phyloP scores from a whole-genome alignment of 345 rosid species.

The Eutrema japonicum region DNA sequence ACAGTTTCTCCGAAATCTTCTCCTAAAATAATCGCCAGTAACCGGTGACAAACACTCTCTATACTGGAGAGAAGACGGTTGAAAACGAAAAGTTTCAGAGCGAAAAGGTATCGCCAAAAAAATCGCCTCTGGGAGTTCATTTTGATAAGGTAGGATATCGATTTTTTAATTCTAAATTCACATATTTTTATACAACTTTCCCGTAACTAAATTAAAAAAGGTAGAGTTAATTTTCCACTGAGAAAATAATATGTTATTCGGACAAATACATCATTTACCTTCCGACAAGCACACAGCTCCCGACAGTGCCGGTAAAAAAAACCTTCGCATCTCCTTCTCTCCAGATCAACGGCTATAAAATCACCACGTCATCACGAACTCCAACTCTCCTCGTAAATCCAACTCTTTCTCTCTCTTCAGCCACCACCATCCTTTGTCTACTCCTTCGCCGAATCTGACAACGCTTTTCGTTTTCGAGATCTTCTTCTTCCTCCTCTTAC shows the following conservation, averaged over 20 bases:
- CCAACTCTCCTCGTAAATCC: constrained; percentile 35
- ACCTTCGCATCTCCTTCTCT: constrained; percentile 24
- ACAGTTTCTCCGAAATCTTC: too few relatives aligned
- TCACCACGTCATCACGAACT: constrained; percentile 23
- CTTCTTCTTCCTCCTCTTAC: constrained; percentile 6
- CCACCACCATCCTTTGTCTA: constrained; percentile 24
- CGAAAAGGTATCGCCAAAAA: too few relatives aligned
- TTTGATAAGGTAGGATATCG: too few relatives aligned
- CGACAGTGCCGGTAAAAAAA: constrained; percentile 27
- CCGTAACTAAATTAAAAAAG: too few relatives aligned
- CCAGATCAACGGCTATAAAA: constrained; percentile 18
- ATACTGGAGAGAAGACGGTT: too few relatives aligned
- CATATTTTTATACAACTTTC: too few relatives aligned
- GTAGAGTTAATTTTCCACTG: background rate
- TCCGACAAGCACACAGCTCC: constrained; percentile 40
- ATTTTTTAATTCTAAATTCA: too few relatives aligned
- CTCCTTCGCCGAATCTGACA: constrained; percentile 35
- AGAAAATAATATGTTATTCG: background rate
- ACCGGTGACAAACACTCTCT: too few relatives aligned
- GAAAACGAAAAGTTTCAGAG: too few relatives aligned
- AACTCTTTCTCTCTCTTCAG: constrained; percentile 21
- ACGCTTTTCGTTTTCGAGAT: constrained; percentile 10
- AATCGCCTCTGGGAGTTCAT: too few relatives aligned
- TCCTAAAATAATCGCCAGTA: too few relatives aligned
- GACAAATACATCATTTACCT: background rate